Evolutionary conservation across 495 filamentous ascomycete species (phyloP), one percentile per base, ranked within the genome.

Genomic region (Xylaria acuta): DNA sequence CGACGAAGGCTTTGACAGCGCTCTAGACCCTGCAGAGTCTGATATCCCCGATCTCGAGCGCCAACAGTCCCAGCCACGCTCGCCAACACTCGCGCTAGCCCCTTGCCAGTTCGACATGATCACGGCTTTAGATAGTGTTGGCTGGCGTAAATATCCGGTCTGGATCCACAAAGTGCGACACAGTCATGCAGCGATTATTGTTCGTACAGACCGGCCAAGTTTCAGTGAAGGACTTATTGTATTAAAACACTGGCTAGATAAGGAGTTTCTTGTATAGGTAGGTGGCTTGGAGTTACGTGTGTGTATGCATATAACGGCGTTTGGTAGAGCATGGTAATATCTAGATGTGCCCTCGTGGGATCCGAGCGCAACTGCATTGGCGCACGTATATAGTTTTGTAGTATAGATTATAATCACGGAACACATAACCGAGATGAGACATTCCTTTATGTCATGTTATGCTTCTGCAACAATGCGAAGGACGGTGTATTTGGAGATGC

Each of bases 141-240:
- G 91, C 12, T 94, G 92, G 82, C 87, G 86, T 25, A 98, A 96
- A 80, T 95, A 92, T 80, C 90, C 89, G 0, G 93, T 97, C 5
- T 90, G 92, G 82, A 98, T 99, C 51, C 93, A 97, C 60, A 90
- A 94, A 3, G 87, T 87, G 53, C 78, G 85, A 40, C 94, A 97
- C 76, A 92, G 86, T 59, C 96, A 99, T 79, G 96, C 95, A 0
- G 95, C 95, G 1, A 97, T 99, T 65, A 92, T 99, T 75, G 89
- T 95, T 38, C 86, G 96, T 66, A 86, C 78, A 72, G 83, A 89
- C 22, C 89, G 88, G 78, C 77, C 84, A 68, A 83, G 77, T 9
- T 96, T 92, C 74, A 82, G 84, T 5, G 95, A 98, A 81, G 96
- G 95, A 3, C 88, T 86, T 76, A 79, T 92, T 36, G 94, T 97